Percentiles rank a stretch among this genome's conserved stretches.
These are phyloP conservation scores for Euphrasia confusa DNA, from an alignment of 257 asterid genomes.

Conservation along the genomic window DNA sequence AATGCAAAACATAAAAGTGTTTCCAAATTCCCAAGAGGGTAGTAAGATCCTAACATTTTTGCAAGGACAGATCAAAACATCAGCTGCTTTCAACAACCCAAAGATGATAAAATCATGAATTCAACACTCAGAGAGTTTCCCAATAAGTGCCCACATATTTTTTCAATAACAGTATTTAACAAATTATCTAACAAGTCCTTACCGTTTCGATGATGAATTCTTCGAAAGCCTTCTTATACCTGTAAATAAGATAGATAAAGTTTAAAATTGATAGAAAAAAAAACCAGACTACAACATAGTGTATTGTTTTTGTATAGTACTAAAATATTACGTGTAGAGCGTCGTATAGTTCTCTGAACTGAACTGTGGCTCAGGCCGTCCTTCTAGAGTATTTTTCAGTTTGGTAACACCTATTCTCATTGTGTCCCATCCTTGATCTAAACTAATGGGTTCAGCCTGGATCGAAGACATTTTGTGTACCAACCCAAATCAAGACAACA, in stretches of 20 bases:
- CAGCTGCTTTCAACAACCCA: conserved; percentile 1
- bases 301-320: background rate
- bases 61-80: background rate
- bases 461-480: conserved; percentile 30
- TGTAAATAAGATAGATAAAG: conserved; percentile 32
- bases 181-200: conserved; percentile 24
- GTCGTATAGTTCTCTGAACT: conserved; percentile 84
- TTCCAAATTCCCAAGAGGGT: too few relatives aligned
- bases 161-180: background rate
- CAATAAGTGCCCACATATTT: background rate
- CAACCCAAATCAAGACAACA: conserved; percentile 4
- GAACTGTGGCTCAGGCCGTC: conserved; percentile 83
- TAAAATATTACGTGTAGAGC: conserved; percentile 77
- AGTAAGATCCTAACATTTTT: background rate
- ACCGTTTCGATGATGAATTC: conserved; percentile 76
- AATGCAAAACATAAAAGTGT: too few relatives aligned
- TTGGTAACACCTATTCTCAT: conserved; percentile 88
- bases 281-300: conserved; percentile 10
- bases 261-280: conserved; percentile 21
- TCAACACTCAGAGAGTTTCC: background rate
- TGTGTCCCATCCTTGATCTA: conserved; percentile 92
- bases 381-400: conserved; percentile 85
- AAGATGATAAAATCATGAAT: background rate
- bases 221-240: conserved; percentile 26
- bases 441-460: conserved; percentile 66